Base-by-base conservation (phyloP, 345 rosid genomes). In the Citrus australasica region DNA sequence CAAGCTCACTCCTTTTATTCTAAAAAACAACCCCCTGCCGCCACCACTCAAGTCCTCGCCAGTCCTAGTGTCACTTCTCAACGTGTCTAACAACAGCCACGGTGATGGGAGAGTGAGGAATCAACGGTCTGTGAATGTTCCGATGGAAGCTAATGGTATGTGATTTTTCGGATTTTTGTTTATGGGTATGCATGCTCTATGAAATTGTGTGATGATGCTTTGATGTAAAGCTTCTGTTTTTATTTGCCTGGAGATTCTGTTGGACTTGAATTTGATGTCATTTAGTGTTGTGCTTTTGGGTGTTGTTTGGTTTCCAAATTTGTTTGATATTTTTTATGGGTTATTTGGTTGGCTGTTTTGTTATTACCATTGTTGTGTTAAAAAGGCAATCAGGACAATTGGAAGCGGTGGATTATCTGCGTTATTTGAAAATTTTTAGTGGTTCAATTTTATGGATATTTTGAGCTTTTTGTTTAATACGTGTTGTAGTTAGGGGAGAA, bases 81-180 rank as follows among this genome's bases (percentile, higher is more conserved):
- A 48, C 59, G 63, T 59, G 65, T 78, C 80, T 40, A 13, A 28
- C 24, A 60, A 19, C 28, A 24, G 60, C 27, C n/a, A 1, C 32
- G 69, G 70, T 46, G 77, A 63, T 73, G 55, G 69, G 3, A 63
- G n/a, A 70, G 75, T 6, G 40, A 82, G 74, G 51, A 13, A 13
- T 82, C 83, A 66, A 74, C 75, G 71, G 38, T 17, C 74, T 60
- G 65, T 48, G 3, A 19, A 46, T 9, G 67, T 60, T 76, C 76
- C 67, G 11, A 38, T 70, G 62, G 77, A 65, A 25, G 58, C 75
- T 51, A 71, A 74, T 40, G 84, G 89, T 86, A 73, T 73, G 84
- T 55, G 17, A 11, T 30, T 24, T 21, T 64, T 35, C 5, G 10
- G 38, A 2, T n/a, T 67, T 76, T 74, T 79, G 56, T 53, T 73